Base-by-base conservation (phyloP, 805 yeast genomes). In the Nakazawaea ishiwadae region DNA sequence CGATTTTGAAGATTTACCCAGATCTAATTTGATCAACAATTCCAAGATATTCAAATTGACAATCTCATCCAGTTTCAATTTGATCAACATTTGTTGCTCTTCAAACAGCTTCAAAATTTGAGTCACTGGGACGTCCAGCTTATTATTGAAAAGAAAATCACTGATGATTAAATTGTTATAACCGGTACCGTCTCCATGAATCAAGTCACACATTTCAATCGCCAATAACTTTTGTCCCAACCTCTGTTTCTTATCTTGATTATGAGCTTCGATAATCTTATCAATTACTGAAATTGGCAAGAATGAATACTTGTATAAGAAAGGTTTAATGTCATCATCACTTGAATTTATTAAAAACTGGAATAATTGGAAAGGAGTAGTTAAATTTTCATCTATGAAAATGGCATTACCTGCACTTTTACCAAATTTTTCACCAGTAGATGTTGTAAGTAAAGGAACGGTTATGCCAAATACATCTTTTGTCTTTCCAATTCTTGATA, bases 341-440 rank as follows among this genome's bases (percentile, higher is more conserved):
- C 84, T 79, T 0, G 83, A 69, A 49, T 85, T 84, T 53, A 84
- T 76, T 60, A 93, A 84, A 56, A 81, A 85, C 54, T 93, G 98
- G 58, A 84, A 93, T 48, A 93, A 62, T 35, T 85, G 84, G 60
- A 76, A 93, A 0, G 96, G 80, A 12, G 85, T 71, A 1, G 96
- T 91, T 44, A 84, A 62, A n/a, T 66, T 59, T 6, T 77, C 69
- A 53, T 84, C 90, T 40, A 93, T 79, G 63, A 93, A 93, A 2
- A 93, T 77, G 0, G 99, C 98, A 66, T 93, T 93, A 0, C 98
- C 98, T 2, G 96, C 96, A 42, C 96, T 84, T 56, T 93, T 93
- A 23, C 99, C 99, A 61, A 93, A 90, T 62, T 93, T 93, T 45
- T 81, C 93, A 6, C 99, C 99, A 9, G 78, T 72, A 0, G 96